phyloP scores from a whole-genome alignment of 768 basidiomycete species.

The Xanthoconium purpureum region DNA sequence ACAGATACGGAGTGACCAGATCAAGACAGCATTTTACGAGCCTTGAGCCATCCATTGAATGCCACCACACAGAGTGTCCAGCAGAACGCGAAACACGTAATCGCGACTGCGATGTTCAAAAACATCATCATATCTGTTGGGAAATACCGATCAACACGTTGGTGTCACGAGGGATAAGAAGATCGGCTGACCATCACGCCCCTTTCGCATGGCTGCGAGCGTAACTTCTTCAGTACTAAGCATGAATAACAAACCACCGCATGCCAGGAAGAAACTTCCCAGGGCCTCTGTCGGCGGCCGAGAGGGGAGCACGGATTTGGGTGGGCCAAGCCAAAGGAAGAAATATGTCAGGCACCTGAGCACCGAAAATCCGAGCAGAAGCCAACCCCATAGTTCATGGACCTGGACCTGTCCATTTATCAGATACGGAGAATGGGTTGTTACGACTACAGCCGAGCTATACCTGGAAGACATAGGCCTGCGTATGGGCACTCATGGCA shows the following conservation, averaged over 20 bases:
- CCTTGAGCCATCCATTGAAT: slow-evolving; percentile 79
- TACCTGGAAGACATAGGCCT: slow-evolving; percentile 87
- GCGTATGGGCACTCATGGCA: slow-evolving; percentile 91
- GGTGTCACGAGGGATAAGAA: not conserved
- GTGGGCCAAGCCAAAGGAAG: slow-evolving; percentile 88
- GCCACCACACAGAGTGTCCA: slow-evolving; percentile 76
- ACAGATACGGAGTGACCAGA: not conserved
- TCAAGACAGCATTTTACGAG: slow-evolving; percentile 32
- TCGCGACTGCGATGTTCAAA: slow-evolving; percentile 77
- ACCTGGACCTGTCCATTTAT: slow-evolving; percentile 64
- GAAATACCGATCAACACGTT: slow-evolving; percentile 3
- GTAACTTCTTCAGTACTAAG: slow-evolving; percentile 88
- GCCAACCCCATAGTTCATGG: slow-evolving; percentile 87
- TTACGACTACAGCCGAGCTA: not conserved
- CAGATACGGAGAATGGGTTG: not conserved
- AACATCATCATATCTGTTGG: slow-evolving; percentile 83
- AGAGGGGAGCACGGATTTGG: slow-evolving; percentile 80
- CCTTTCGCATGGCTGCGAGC: slow-evolving; percentile 86
- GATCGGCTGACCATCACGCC: slow-evolving; percentile 64
- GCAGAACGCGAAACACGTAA: slow-evolving; percentile 82
- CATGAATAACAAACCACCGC: slow-evolving; percentile 88
- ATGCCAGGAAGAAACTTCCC: slow-evolving; percentile 81
- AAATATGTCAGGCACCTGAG: slow-evolving; percentile 89
- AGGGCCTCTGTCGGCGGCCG: slow-evolving; percentile 93
- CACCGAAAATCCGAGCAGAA: slow-evolving; percentile 74